A percentile compares a stretch with the other conserved stretches of the same genome.
phyloP scores from a whole-genome alignment of 129 eudicot genomes.

The Helianthus tuberosus region DNA sequence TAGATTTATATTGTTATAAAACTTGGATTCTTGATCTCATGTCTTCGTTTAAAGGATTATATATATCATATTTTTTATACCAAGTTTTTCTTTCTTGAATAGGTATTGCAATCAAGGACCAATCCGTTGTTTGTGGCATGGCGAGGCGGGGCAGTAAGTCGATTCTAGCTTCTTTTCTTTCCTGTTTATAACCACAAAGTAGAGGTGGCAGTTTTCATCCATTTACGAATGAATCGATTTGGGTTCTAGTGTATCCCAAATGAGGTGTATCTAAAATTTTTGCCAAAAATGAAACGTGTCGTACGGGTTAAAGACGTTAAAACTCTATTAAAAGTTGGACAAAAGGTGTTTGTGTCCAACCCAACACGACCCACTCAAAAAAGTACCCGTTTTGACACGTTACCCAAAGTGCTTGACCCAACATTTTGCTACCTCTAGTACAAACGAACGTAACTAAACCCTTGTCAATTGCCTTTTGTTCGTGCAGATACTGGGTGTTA shows the following conservation, averaged over 20 bases:
- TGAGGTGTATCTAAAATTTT: no score
- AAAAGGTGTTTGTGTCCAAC: background rate
- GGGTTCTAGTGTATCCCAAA: no score
- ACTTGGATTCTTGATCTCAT: no score
- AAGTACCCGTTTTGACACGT: no score
- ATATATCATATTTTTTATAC: background rate
- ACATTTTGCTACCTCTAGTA: no score
- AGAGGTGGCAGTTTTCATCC: background rate
- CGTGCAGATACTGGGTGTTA: conserved; percentile 77
- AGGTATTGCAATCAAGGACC: conserved; percentile 88
- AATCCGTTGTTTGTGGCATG: conserved; percentile 73
- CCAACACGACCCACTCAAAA: background rate
- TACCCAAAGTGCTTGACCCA: no score
- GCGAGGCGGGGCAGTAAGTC: conserved; percentile 98
- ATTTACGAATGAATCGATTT: no score
- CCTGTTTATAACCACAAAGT: background rate
- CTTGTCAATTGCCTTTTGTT: background rate
- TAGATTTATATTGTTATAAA: no score
- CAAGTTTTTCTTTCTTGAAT: background rate
- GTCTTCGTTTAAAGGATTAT: background rate
- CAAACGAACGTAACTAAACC: no score
- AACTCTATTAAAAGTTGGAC: background rate
- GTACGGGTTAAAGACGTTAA: background rate
- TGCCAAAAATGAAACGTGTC: background rate
- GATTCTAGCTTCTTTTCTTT: conserved; percentile 7